phyloP scores from a whole-genome alignment of 306 rosid species.

The Inga laurina region DNA sequence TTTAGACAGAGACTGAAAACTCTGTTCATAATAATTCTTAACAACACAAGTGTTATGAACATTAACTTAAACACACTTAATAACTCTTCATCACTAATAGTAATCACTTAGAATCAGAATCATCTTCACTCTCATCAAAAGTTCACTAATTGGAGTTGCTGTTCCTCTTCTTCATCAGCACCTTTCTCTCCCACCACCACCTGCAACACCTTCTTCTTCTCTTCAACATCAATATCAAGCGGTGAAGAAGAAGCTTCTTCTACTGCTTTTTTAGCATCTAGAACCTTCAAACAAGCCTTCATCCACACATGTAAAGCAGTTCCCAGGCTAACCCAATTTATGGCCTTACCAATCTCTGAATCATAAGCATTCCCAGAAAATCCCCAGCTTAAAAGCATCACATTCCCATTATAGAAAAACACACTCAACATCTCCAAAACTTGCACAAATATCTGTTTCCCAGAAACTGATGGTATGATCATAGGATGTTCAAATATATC shows the following conservation, averaged over 20 bases:
- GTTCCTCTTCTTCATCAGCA: not conserved
- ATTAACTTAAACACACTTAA: not conserved
- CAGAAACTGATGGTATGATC: constrained; percentile 31
- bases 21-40: not conserved
- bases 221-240: not conserved
- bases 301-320: constrained; percentile 50
- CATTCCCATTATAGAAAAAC: constrained; percentile 41
- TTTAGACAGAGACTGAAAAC: not conserved
- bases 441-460: constrained; percentile 8
- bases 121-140: not conserved
- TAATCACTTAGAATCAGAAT: not conserved
- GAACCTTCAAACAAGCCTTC: constrained; percentile 34
- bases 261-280: not conserved
- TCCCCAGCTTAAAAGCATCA: constrained; percentile 45
- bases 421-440: constrained; percentile 17
- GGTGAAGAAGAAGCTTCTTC: not conserved
- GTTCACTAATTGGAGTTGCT: not conserved
- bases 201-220: not conserved
- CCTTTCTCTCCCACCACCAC: not conserved
- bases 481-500: constrained; percentile 29
- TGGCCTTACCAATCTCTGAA: constrained; percentile 43
- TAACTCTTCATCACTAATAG: not conserved
- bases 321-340: constrained; percentile 49
- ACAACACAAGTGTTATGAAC: not conserved
- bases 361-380: constrained; percentile 41